Conservation (phyloP, 805 yeast species). For the Saturnispora diversa region DNA sequence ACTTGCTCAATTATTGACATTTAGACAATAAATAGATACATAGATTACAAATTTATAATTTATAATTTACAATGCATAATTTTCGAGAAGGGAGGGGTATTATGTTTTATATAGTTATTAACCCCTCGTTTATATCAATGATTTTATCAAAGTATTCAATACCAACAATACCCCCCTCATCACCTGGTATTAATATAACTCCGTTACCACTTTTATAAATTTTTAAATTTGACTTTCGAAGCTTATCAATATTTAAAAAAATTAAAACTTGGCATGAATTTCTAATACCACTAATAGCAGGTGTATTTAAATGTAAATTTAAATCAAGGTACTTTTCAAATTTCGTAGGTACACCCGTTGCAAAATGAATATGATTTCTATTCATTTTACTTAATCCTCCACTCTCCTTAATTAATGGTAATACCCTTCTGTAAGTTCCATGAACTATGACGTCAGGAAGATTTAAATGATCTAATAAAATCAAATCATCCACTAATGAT, state of each 20-base stretch:
- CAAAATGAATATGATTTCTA: slow-evolving; percentile 82
- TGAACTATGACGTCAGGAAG: slow-evolving; percentile 59
- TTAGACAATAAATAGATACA: slow-evolving; percentile 19
- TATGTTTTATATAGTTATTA: slow-evolving; percentile 1
- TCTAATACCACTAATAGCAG: slow-evolving; percentile 69
- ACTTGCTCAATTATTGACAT: slow-evolving; percentile 47
- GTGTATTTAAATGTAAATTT: not conserved
- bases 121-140: slow-evolving; percentile 17
- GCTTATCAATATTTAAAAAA: slow-evolving; percentile 47
- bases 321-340: slow-evolving; percentile 16
- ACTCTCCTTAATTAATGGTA: slow-evolving; percentile 38
- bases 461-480: slow-evolving; percentile 22
- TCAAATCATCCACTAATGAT: slow-evolving; percentile 12
- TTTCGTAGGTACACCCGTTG: slow-evolving; percentile 43
- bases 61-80: not conserved
- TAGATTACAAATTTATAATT: not conserved
- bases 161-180: slow-evolving; percentile 43
- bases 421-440: slow-evolving; percentile 57
- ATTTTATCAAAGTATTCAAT: slow-evolving; percentile 34
- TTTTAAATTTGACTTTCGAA: slow-evolving; percentile 36
- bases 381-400: slow-evolving; percentile 62
- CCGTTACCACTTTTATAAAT: slow-evolving; percentile 65
- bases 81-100: not conserved
- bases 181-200: slow-evolving; percentile 64
- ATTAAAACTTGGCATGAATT: slow-evolving; percentile 48